Percentiles rank a stretch among this genome's conserved stretches.
Evolutionary conservation across 164 flowering plant genomes (phyloP).

Genomic region (Liquidambar formosana): DNA sequence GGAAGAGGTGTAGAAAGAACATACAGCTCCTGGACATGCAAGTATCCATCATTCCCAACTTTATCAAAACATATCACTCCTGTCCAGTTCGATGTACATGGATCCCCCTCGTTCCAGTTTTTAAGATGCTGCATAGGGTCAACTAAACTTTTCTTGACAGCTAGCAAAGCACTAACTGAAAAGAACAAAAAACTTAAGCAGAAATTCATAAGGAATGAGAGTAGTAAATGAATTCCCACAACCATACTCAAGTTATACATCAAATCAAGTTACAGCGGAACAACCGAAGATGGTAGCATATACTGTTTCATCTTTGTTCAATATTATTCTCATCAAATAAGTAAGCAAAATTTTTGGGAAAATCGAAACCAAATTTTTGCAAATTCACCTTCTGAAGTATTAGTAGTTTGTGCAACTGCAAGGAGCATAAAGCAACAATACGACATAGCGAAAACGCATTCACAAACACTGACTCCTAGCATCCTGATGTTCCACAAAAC

Average conservation of each 20-base stretch:
- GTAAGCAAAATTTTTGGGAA: neutral
- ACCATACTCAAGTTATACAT: too few relatives aligned
- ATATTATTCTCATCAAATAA: too few relatives aligned
- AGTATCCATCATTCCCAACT: conserved; percentile 50
- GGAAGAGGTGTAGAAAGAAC: conserved; percentile 14
- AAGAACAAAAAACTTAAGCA: neutral
- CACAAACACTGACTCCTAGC: conserved; percentile 20
- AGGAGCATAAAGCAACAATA: conserved; percentile 25
- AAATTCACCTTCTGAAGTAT: conserved; percentile 64
- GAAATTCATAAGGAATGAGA: neutral
- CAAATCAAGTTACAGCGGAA: too few relatives aligned
- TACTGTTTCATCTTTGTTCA: neutral
- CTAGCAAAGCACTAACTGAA: conserved; percentile 61
- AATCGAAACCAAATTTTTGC: neutral
- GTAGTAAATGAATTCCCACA: neutral
- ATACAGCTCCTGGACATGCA: conserved; percentile 70
- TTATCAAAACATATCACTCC: conserved; percentile 57
- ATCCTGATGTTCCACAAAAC: conserved; percentile 22
- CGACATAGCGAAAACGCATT: conserved; percentile 19
- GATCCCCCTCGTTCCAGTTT: conserved; percentile 70
- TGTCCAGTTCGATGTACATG: conserved; percentile 78
- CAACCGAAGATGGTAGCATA: neutral
- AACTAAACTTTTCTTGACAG: conserved; percentile 41
- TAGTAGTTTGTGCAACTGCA: conserved; percentile 41
- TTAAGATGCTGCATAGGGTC: conserved; percentile 55